A percentile compares a stretch with the other conserved stretches of the same genome.
Evolutionary conservation across 768 basidiomycete genomes (phyloP).

Genomic region (Kwoniella sp.): DNA sequence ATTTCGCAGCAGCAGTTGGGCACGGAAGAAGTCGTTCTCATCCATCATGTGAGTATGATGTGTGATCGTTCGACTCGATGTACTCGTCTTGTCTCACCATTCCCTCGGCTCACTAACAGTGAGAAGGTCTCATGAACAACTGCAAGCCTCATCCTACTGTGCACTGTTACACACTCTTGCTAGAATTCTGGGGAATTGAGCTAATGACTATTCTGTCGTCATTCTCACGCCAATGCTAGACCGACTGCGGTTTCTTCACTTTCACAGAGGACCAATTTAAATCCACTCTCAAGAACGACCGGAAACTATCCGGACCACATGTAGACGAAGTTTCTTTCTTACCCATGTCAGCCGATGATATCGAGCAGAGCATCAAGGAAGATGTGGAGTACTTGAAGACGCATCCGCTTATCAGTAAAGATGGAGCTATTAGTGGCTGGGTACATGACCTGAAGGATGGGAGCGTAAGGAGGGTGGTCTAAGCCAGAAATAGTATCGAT

Average conservation of each 20-base stretch:
- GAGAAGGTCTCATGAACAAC: too few relatives aligned
- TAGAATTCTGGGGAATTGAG: too few relatives aligned
- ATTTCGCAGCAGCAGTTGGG: conserved; percentile 18
- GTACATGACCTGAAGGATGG: conserved; percentile 17
- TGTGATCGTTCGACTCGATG: too few relatives aligned
- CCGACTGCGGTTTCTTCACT: conserved; percentile 18
- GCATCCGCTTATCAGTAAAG: conserved; percentile 9
- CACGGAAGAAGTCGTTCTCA: conserved; percentile 13
- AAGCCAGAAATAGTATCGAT: too few relatives aligned
- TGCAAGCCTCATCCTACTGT: too few relatives aligned
- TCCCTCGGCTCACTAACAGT: too few relatives aligned
- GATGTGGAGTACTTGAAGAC: conserved; percentile 10
- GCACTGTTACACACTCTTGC: too few relatives aligned
- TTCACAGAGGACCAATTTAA: conserved; percentile 9
- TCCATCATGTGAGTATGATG: conserved; percentile 20
- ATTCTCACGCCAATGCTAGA: neutral
- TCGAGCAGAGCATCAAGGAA: conserved; percentile 10
- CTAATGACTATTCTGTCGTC: too few relatives aligned
- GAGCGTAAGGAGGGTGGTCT: conserved; percentile 13
- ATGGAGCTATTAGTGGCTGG: conserved; percentile 11
- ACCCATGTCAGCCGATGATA: conserved; percentile 16
- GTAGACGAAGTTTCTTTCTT: conserved; percentile 15
- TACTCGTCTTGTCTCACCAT: too few relatives aligned
- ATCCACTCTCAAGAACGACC: conserved; percentile 3
- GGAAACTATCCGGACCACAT: conserved; percentile 1